phyloP scores from a whole-genome alignment of 352 stramenopile species.

The Pseudoperonospora humuli region DNA sequence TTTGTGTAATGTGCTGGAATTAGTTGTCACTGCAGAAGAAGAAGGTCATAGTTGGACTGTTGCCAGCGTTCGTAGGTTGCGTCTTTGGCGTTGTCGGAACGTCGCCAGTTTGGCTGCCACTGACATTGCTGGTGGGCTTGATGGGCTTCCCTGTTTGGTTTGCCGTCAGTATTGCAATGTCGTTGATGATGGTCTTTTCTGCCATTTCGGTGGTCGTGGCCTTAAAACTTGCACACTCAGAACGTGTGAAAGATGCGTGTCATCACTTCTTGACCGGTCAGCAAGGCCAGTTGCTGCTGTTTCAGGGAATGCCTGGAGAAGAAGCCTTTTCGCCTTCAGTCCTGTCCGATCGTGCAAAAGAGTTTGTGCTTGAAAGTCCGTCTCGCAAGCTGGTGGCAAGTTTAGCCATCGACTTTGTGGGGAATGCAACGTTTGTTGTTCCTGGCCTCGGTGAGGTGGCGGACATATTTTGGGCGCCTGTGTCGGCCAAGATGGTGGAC shows the following conservation, averaged over 20 bases:
- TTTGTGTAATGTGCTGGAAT: background rate
- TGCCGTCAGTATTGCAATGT: constrained; percentile 32
- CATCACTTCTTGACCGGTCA: constrained; percentile 41
- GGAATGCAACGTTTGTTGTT: constrained; percentile 81
- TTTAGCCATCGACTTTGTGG: constrained; percentile 87
- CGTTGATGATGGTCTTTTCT: constrained; percentile 40
- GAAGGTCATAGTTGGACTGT: constrained; percentile 35
- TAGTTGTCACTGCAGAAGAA: constrained; percentile 62
- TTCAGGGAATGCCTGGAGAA: constrained; percentile 35
- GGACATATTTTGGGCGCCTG: constrained; percentile 89
- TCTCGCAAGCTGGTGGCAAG: constrained; percentile 56
- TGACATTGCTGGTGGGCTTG: constrained; percentile 46
- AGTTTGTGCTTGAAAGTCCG: constrained; percentile 49
- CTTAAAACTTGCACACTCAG: constrained; percentile 39
- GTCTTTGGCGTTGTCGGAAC: constrained; percentile 37
- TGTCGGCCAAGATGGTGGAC: constrained; percentile 85
- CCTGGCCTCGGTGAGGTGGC: constrained; percentile 84
- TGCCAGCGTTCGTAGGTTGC: constrained; percentile 38
- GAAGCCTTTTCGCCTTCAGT: constrained; percentile 22
- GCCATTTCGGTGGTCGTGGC: constrained; percentile 42
- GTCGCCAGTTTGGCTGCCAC: constrained; percentile 46
- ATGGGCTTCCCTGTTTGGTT: constrained; percentile 59
- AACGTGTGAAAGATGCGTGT: constrained; percentile 35
- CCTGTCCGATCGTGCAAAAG: constrained; percentile 22
- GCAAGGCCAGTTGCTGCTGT: constrained; percentile 56